phyloP scores from a whole-genome alignment of 345 rosid species.

The Turritis glabra region DNA sequence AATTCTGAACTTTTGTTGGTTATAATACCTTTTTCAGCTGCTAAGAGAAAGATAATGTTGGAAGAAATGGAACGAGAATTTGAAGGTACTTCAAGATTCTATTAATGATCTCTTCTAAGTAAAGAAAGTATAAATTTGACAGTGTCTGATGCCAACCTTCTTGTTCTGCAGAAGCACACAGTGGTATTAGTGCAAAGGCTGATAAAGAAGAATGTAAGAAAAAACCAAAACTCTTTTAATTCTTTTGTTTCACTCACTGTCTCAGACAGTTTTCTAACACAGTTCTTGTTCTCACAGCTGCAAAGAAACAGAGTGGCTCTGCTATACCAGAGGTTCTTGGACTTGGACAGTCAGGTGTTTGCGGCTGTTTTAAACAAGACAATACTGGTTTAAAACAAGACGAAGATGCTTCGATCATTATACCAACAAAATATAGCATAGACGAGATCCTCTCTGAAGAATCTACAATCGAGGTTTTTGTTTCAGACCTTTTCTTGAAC shows the following conservation, averaged over 20 bases:
- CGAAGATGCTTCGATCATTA: slow-evolving; percentile 8
- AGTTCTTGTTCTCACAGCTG: slow-evolving; percentile 21
- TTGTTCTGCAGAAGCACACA: slow-evolving; percentile 26
- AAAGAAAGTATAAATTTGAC: background rate
- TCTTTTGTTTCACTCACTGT: background rate
- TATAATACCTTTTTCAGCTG: slow-evolving; percentile 16
- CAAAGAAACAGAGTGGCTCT: slow-evolving; percentile 24
- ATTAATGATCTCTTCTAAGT: background rate
- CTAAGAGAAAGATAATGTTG: slow-evolving; percentile 20
- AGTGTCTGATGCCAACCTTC: background rate
- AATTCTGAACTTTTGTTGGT: background rate
- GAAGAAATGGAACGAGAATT: slow-evolving; percentile 37
- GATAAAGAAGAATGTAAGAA: slow-evolving; percentile 16
- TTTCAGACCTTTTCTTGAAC: background rate
- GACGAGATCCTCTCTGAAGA: slow-evolving; percentile 36
- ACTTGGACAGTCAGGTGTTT: slow-evolving; percentile 20
- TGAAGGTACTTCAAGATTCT: slow-evolving; percentile 25
- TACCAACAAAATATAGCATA: slow-evolving; percentile 26
- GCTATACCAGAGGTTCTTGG: slow-evolving; percentile 4
- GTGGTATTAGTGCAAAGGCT: background rate
- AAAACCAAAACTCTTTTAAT: background rate
- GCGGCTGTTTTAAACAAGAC: slow-evolving; percentile 24
- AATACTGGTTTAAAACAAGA: slow-evolving; percentile 16
- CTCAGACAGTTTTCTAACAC: background rate
- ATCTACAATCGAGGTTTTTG: slow-evolving; percentile 22